Evolutionary conservation across 2,329 filamentous ascomycete species (phyloP), one percentile per base, ranked within the genome.

Genomic region (Gnomoniopsis smithogilvyi): DNA sequence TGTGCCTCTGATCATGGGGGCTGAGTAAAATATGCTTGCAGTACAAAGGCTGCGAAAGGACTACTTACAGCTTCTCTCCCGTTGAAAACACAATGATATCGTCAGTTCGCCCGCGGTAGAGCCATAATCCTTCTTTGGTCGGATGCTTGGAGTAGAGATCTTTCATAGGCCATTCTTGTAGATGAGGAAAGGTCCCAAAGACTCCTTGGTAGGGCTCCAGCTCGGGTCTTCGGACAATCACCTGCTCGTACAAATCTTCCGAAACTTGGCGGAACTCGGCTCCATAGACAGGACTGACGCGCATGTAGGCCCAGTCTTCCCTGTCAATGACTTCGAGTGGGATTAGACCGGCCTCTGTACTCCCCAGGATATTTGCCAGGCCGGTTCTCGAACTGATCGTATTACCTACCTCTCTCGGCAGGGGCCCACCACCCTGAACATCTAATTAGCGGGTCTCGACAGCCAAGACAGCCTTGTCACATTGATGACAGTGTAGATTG

Each of bases 131-230:
- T 8, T 58, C 34, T 15, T 64, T 67, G 8, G 61, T 62, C 1
- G 66, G 67, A 46, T 67, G 66, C 14, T 62, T 61, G 22, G 60
- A 67, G 54, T 67, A 73, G 45, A 75, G 59, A 53, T 75, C 73
- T 47, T 71, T 69, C 1, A 69, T 73, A 17, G 73, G 67, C 54
- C 67, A 73, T 51, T 73, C 69, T 8, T 69, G 54, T 7, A 64
- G 51, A 1, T 67, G 60, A 1, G 69, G 70, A 22, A 67, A 69
- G 11, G 69, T 65, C 2, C 54, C 48, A 34, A 72, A 72, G 10
- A 69, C 54, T 2, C 65, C 66, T 21, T 67, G 62, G 33, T 64
- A 66, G 2, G 51, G 61, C 11, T 63, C 30, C 1, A 64, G 65
- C 15, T 64, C 43, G 4, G 33, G 17, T 36, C 58, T 14, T 3